Evolutionary conservation across 2,329 filamentous ascomycete species (phyloP), one percentile per base, ranked within the genome.

Genomic region (Calonectria henricotiae): DNA sequence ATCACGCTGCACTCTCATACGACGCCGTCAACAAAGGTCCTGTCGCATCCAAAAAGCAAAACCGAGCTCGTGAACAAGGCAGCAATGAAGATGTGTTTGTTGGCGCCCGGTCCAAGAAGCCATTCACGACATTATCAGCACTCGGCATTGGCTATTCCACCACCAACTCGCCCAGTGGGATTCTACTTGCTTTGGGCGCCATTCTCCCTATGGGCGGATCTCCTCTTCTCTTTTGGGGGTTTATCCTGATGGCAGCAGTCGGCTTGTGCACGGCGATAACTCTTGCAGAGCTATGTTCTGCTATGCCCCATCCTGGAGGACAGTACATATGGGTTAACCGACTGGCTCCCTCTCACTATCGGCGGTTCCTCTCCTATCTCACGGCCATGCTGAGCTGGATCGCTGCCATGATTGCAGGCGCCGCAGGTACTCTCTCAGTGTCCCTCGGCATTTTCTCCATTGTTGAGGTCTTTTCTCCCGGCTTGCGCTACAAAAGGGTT

Each of bases 271-370:
- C 75, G 23, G 76, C 76, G 8, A 70, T 65, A 5, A 74, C 74
- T 6, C 77, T 79, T 27, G 73, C 76, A 23, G 78, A 79, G 71
- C 72, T 79, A 44, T 68, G 74, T 4, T 78, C 77, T 0, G 76
- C 78, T 43, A 78, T 78, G 73, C 78, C 78, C 2, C 75, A 79
- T 20, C 72, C 78, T 23, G 78, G 77, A 1, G 78, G 77, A 9
- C 78, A 79, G 71, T 78, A 78, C 47, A 70, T 77, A 68, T 79
- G 78, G 78, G 73, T 74, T 8, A 68, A 72, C 65, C 61, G 66
- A 7, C 73, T 78, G 15, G 77, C 77, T 0, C 73, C 76, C 1
- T 46, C 46, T 0, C 35, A 46, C 9, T 67, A 49, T 23, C 69
- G 71, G 0, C 66, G 77, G 0, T 71, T 73, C 55, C 66, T 76